Conservation (phyloP, 495 filamentous ascomycete species). For the Hypoxylon perforatum region DNA sequence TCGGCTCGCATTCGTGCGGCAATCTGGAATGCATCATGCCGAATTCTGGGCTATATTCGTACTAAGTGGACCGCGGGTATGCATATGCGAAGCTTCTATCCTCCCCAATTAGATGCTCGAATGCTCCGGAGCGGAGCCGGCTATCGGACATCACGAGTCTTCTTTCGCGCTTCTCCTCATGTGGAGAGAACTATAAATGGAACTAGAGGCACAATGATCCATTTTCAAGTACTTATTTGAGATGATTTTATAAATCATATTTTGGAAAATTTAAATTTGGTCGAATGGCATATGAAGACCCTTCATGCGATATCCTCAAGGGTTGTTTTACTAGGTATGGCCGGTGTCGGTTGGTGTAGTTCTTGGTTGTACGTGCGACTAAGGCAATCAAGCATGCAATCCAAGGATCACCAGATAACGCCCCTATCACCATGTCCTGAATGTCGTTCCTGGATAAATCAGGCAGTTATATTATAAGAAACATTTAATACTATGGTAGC, state of each 20-base stretch:
- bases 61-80: constrained; percentile 5
- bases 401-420: not conserved
- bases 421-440: not conserved
- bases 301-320: not conserved
- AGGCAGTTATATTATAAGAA: constrained; percentile 14
- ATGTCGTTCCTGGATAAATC: not conserved
- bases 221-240: no score
- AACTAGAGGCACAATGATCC: no score
- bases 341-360: no score
- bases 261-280: not conserved
- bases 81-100: constrained; percentile 14
- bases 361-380: no score
- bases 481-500: constrained; percentile 22
- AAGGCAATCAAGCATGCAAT: no score
- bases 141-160: constrained; percentile 4
- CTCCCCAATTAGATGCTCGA: constrained; percentile 31
- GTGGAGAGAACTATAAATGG: no score
- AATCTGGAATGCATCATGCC: constrained; percentile 38
- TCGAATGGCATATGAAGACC: not conserved
- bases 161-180: constrained; percentile 18
- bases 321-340: not conserved
- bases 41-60: constrained; percentile 14
- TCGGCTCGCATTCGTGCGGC: constrained; percentile 37
- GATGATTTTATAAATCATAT: no score
- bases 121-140: not conserved